Base-by-base conservation (phyloP, 2,329 filamentous ascomycete species). In the Talaromyces sp. region DNA sequence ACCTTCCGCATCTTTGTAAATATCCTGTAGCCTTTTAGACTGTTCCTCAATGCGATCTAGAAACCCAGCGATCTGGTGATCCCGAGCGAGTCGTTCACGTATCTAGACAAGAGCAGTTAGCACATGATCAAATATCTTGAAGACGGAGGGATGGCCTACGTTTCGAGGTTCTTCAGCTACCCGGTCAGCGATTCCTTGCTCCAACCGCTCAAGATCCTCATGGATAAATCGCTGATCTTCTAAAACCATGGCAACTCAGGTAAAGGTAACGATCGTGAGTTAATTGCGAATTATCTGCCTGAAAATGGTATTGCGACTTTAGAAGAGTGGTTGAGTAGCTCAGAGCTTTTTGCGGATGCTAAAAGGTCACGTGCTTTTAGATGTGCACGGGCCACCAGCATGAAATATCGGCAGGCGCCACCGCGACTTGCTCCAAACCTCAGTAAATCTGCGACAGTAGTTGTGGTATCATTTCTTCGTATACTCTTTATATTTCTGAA, bases 161-260 rank as follows among this genome's bases (percentile, higher is more conserved):
- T 93, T 90, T 77, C 89, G 91, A 52, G 93, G 93, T 67, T 98
- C 92, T 68, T 97, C 92, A 66, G 87, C 84, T 65, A 96, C 86
- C 71, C 93, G 90, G 79, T 98, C 93, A 61, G 91, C 89, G 71
- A 97, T 89, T 60, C 91, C 95, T 76, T 96, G 92, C 79, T 99
- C 95, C 64, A 99, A 85, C 67, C 95, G 88, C 83, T 99, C 95
- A 58, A 99, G 81, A 78, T 99, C 95, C 85, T 99, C 95, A 71
- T 97, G 93, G 70, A 97, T 86, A 72, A 91, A 92, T 70, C 95
- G 86, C 79, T 98, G 90, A 70, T 98, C 93, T 82, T 99, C 96
- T 67, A 97, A 80, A 69, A 96, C 81, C 92, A 97, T 87, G 40
- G 48, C 76, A 69, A 50, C 39, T 37, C 23, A 9, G 11, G 33